A percentile compares a stretch with the other conserved stretches of the same genome.
phyloP scores from a whole-genome alignment of 495 filamentous ascomycete species.

The Xylaria sp. region DNA sequence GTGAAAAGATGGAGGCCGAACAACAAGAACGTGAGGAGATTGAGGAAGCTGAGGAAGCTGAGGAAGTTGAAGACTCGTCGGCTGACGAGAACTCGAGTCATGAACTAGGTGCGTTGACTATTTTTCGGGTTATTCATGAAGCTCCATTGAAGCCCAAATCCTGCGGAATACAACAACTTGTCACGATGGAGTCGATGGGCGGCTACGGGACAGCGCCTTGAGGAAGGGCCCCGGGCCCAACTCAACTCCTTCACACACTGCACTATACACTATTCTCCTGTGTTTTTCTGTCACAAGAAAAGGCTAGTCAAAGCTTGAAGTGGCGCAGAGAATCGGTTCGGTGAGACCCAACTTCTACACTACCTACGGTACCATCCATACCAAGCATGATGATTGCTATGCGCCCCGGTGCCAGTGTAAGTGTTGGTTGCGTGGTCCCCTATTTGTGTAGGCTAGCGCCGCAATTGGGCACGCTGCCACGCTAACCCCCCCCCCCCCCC shows the following conservation, averaged over 20 bases:
- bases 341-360: conserved; percentile 7
- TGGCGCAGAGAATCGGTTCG: background rate
- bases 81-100: background rate
- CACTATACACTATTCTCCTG: background rate
- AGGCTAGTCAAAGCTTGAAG: background rate
- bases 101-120: conserved; percentile 8
- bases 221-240: background rate
- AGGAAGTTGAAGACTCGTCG: conserved; percentile 4
- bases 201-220: background rate
- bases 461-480: conserved; percentile 4
- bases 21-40: conserved; percentile 25
- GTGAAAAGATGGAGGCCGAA: conserved; percentile 38
- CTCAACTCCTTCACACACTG: background rate
- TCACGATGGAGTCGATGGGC: background rate
- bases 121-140: background rate
- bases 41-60: conserved; percentile 7
- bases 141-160: background rate
- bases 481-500: too few species aligned
- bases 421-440: background rate
- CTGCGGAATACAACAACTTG: background rate
- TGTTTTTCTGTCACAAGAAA: background rate
- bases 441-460: background rate
- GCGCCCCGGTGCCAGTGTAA: background rate
- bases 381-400: background rate
- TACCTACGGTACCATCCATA: too few species aligned